Evolutionary conservation across 768 basidiomycete species (phyloP), one percentile per base, ranked within the genome.

Genomic region (Mycena belliarum): DNA sequence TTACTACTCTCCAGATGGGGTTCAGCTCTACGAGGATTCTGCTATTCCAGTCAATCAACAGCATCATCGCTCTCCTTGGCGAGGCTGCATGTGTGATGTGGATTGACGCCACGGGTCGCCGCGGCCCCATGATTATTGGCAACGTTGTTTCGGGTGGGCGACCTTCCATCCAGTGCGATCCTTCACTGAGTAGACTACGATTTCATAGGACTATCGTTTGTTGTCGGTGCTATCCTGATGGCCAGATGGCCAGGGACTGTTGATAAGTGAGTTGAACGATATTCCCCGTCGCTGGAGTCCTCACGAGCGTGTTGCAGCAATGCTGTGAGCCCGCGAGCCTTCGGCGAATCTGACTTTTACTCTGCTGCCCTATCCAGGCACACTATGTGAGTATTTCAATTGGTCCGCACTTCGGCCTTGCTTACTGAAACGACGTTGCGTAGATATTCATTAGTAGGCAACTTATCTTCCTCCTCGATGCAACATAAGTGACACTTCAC

Each of bases 11-110:
- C 16, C 46, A 76, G 72, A 80, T 80, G 74, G 79, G 79, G 16
- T 79, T 80, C 65, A 70, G 68, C 26, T 69, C 76, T 0, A 74
- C 73, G 10, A 75, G 75, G 14, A 76, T 79, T 32, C 75, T 83
- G 16, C 71, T 81, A 32, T 78, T 83, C 65, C 82, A 83, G 64
- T 79, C 78, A 4, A 79, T 82, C 62, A 84, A 82, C 68, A 79
- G 77, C 25, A 68, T 82, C 43, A 81, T 84, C 53, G 81, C 80
- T 3, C 71, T 84, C 29, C 76, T 81, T 41, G 82, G 80, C 5
- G 80, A 84, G 60, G 70, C 60, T 5, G 75, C 75, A 3, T 75
- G 80, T 54, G 75, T 80, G 25, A 54, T 79, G 8, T 80, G 76
- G 74, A 68, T 79, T 20, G 79, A 81, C 55, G 68, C 68, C 20